These are phyloP conservation scores for Apiotrichum mycotoxinovorans DNA, from an alignment of 1,284 basidiomycete species.

Conservation along the genomic window DNA sequence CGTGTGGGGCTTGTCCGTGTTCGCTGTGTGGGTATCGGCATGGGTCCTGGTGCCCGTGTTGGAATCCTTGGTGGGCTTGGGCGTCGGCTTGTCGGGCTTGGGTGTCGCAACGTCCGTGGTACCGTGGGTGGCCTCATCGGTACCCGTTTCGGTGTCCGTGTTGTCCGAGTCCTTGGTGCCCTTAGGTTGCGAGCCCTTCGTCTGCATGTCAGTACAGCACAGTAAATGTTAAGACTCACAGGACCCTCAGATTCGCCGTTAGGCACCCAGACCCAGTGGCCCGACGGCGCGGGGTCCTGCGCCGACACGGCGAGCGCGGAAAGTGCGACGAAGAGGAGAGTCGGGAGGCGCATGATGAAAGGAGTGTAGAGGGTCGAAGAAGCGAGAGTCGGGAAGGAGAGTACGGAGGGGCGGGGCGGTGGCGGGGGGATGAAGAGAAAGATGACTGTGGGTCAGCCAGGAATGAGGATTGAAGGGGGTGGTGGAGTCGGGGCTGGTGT, in stretches of 20 bases:
- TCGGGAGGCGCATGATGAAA: background rate
- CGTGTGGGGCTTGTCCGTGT: background rate
- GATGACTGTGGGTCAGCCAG: too few relatives aligned
- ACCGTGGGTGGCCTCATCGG: background rate
- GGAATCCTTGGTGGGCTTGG: too few relatives aligned
- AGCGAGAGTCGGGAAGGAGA: background rate
- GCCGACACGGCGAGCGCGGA: background rate
- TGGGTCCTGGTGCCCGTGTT: too few relatives aligned
- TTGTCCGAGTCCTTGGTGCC: too few relatives aligned
- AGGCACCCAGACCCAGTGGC: background rate
- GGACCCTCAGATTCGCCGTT: background rate
- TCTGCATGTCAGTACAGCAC: too few relatives aligned
- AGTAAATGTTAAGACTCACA: too few relatives aligned
- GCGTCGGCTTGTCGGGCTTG: background rate
- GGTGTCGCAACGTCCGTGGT: background rate
- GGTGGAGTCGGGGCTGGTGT: too few relatives aligned
- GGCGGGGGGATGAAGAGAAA: background rate
- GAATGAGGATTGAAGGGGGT: too few relatives aligned
- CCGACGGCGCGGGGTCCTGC: background rate
- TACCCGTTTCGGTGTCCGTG: background rate
- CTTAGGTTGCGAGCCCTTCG: too few relatives aligned
- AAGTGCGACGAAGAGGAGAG: background rate
- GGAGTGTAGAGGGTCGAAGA: background rate
- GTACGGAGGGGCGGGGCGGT: background rate
- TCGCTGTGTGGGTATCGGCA: too few relatives aligned